Evolutionary conservation across 495 filamentous ascomycete species (phyloP).

Genomic region (Daldinia bambusicola): DNA sequence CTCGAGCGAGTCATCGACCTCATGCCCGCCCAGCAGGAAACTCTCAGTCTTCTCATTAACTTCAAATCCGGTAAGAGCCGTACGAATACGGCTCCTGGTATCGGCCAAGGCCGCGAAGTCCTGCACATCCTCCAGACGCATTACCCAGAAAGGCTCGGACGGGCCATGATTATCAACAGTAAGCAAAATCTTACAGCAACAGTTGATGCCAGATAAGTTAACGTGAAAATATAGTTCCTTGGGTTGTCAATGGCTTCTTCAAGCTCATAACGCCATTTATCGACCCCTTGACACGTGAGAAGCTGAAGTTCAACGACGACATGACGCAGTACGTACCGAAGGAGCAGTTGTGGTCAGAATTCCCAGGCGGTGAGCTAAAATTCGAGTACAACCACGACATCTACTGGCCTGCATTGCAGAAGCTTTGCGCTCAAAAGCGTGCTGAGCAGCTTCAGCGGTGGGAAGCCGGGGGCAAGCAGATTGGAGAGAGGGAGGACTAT

Average conservation of each 20-base stretch:
- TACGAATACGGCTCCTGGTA: constrained; percentile 77
- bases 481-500: constrained; percentile 87
- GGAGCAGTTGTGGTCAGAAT: constrained; percentile 77
- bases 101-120: constrained; percentile 80
- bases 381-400: constrained; percentile 88
- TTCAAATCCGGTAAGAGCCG: constrained; percentile 76
- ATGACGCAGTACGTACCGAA: constrained; percentile 78
- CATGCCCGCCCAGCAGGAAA: constrained; percentile 87
- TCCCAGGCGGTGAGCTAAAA: constrained; percentile 68
- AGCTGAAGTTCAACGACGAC: constrained; percentile 95
- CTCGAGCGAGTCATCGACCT: constrained; percentile 88
- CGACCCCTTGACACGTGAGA: constrained; percentile 88
- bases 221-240: constrained; percentile 70
- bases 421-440: constrained; percentile 70
- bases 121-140: constrained; percentile 91
- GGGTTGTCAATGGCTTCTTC: constrained; percentile 89
- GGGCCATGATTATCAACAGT: constrained; percentile 88
- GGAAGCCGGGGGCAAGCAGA: constrained; percentile 77
- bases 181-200: constrained; percentile 43
- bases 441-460: constrained; percentile 72
- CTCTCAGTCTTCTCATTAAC: constrained; percentile 84
- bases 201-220: constrained; percentile 9
- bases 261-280: constrained; percentile 96
- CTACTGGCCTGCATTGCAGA: constrained; percentile 89
- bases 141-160: constrained; percentile 92